Evolutionary conservation across 768 basidiomycete genomes (phyloP), one percentile per base, ranked within the genome.

Genomic region (Lactifluus piperatus): DNA sequence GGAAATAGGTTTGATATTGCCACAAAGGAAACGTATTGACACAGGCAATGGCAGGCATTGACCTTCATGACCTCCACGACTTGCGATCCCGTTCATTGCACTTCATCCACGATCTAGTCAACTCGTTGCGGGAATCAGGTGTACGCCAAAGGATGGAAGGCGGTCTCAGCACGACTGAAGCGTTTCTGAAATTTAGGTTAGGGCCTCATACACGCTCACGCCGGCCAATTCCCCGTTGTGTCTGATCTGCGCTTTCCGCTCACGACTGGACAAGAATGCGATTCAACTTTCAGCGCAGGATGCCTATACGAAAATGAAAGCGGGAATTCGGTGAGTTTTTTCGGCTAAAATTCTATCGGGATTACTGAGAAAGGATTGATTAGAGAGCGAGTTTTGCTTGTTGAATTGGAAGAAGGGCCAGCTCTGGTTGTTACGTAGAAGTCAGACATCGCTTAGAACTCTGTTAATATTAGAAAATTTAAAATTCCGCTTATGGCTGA

Each of bases 41-140:
- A 1, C 14, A n/a, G 18, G 18, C 34, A 37, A 32, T 41, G 14
- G 18, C 56, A 86, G 85, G 77, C 66, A 69, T 80, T 62, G 85
- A 87, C 69, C 75, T 88, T 32, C 79, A 86, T 66, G 86, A 88
- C 71, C 75, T 88, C 58, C 75, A 87, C 54, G 81, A 84, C 65
- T 69, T 86, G 41, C 80, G 82, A 47, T 77, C 83, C 48, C 79
- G 82, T 46, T 79, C 81, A 43, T 74, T 88, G 14, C 63, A 79
- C 27, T 83, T 86, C 69, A 76, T 88, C 43, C 86, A 88, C 66
- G 77, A 81, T 62, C 73, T 86, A 30, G 67, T 85, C 44, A 78
- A 81, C 63, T 77, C 79, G 4, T 76, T 88, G 44, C 79, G 80
- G 41, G 76, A 79, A 2, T 76, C 78, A 56, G 85, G 84, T 65